These are phyloP conservation scores for Oryza punctata DNA, from an alignment of 176 grass and related monocot species.

Conservation along the genomic window DNA sequence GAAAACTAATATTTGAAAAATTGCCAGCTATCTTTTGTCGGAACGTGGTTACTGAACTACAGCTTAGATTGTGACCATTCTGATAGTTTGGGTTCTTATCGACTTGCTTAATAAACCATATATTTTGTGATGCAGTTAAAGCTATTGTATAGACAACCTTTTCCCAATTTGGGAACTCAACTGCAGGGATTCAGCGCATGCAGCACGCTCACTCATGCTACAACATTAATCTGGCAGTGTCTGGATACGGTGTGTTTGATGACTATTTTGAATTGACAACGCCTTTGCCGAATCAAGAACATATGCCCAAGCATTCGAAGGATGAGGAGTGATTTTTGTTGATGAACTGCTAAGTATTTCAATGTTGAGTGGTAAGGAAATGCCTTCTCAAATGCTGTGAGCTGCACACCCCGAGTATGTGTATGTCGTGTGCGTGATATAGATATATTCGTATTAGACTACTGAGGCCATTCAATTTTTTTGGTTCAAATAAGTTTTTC, in stretches of 20 bases:
- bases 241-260: neutral
- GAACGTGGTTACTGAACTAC: neutral
- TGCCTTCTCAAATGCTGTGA: neutral
- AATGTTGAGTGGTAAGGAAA: too few species aligned
- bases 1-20: constrained; percentile 13
- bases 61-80: neutral
- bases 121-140: constrained; percentile 27
- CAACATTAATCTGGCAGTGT: too few species aligned
- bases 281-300: neutral
- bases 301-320: neutral
- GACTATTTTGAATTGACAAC: neutral
- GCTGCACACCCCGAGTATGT: neutral
- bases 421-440: constrained; percentile 17
- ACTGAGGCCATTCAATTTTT: neutral
- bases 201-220: neutral
- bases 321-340: too few species aligned
- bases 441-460: constrained; percentile 15
- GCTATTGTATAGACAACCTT: constrained; percentile 16
- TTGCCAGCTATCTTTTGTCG: neutral
- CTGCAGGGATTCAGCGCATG: neutral
- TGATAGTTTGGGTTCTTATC: neutral
- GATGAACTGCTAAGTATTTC: too few species aligned
- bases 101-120: neutral
- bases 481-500: neutral
- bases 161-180: constrained; percentile 2